These are phyloP conservation scores for Fusarium kyushuense DNA, from an alignment of 2,329 filamentous ascomycete species.

Conservation along the genomic window DNA sequence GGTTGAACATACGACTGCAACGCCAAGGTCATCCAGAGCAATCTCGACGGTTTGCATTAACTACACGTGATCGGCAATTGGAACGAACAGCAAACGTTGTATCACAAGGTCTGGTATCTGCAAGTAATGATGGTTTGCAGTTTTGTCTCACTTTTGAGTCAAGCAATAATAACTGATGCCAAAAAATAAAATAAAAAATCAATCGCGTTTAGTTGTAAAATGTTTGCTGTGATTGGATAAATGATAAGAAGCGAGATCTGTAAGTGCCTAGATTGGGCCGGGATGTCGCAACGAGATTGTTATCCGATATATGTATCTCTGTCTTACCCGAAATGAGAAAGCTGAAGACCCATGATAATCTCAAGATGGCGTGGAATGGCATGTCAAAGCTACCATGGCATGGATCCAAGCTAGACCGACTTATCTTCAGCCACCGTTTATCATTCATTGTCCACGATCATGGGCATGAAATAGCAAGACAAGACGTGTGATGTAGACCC, in stretches of 20 bases:
- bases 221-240: slow-evolving; percentile 1
- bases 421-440: slow-evolving; percentile 14
- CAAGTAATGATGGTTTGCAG: background rate
- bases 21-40: slow-evolving; percentile 21
- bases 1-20: slow-evolving; percentile 9
- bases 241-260: slow-evolving; percentile 32
- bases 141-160: background rate
- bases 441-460: slow-evolving; percentile 6
- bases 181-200: too few relatives aligned
- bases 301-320: slow-evolving; percentile 17
- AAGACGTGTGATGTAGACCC: slow-evolving; percentile 30
- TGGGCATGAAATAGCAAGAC: slow-evolving; percentile 20
- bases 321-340: slow-evolving; percentile 32
- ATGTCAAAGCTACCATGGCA: too few relatives aligned
- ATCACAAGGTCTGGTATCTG: background rate
- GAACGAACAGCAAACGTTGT: slow-evolving; percentile 12
- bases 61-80: slow-evolving; percentile 28
- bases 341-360: slow-evolving; percentile 7
- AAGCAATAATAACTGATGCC: background rate
- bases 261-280: slow-evolving; percentile 10
- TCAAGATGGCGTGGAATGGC: slow-evolving; percentile 31
- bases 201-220: background rate
- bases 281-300: slow-evolving; percentile 34
- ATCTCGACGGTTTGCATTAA: slow-evolving; percentile 13
- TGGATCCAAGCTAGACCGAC: slow-evolving; percentile 33